Percentiles rank a stretch among this genome's conserved stretches.
Evolutionary conservation across 2,329 filamentous ascomycete species (phyloP).

Genomic region (Ascochyta pisi): DNA sequence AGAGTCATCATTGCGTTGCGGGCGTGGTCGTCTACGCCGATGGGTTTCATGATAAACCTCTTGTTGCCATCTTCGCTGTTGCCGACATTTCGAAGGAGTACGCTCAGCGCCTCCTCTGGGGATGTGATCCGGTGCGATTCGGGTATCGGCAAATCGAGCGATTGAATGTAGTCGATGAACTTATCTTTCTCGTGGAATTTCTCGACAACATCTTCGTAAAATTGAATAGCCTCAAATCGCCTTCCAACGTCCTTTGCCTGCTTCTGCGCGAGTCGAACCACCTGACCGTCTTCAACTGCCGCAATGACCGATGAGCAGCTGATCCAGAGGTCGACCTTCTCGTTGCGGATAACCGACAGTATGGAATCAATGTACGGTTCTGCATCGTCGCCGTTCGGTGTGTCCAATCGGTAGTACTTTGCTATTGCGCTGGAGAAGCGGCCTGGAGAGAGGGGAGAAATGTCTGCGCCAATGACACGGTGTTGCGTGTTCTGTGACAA

Average conservation of each 20-base stretch:
- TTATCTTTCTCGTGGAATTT: constrained; percentile 69
- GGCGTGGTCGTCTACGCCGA: constrained; percentile 66
- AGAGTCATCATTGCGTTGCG: constrained; percentile 68
- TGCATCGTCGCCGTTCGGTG: constrained; percentile 42
- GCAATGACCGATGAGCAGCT: constrained; percentile 73
- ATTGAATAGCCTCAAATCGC: constrained; percentile 68
- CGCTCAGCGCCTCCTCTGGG: constrained; percentile 59
- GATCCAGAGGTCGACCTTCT: constrained; percentile 74
- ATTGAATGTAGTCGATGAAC: constrained; percentile 66
- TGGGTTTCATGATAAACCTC: constrained; percentile 71
- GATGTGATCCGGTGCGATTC: constrained; percentile 61
- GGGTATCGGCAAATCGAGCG: constrained; percentile 51
- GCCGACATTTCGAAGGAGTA: constrained; percentile 51
- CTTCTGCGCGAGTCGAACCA: constrained; percentile 58
- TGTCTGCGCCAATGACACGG: constrained; percentile 75
- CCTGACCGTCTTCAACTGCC: constrained; percentile 70
- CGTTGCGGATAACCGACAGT: constrained; percentile 64
- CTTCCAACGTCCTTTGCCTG: constrained; percentile 59
- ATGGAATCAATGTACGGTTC: constrained; percentile 64
- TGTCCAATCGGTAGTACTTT: constrained; percentile 60
- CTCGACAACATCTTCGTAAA: constrained; percentile 62
- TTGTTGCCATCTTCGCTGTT: constrained; percentile 30
- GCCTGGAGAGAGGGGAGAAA: constrained; percentile 48
- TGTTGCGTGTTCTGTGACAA: constrained; percentile 69
- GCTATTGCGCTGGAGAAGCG: constrained; percentile 65